phyloP scores from a whole-genome alignment of 768 basidiomycete species.

The Amyloporia xantha region DNA sequence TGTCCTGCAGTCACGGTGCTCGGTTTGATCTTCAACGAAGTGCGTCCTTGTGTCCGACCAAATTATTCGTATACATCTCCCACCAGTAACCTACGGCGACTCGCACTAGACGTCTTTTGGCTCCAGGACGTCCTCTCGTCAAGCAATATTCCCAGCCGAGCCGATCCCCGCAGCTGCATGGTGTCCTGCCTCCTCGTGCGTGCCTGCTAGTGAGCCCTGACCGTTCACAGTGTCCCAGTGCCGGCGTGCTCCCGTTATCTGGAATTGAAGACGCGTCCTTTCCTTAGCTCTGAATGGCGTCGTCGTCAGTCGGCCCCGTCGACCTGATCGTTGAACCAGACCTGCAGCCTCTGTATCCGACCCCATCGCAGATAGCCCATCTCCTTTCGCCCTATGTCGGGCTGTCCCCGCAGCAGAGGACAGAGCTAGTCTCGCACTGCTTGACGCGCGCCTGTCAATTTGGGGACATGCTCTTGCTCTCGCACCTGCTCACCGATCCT shows the following conservation, averaged over 20 bases:
- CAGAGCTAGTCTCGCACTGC: conserved; percentile 66
- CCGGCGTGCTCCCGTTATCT: not conserved
- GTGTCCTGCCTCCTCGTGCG: not conserved
- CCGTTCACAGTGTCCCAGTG: not conserved
- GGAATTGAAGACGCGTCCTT: not conserved
- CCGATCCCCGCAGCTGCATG: not conserved
- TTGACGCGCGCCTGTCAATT: conserved; percentile 72
- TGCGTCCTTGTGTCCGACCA: too few species aligned
- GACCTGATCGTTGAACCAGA: conserved; percentile 74
- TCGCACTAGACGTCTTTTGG: too few species aligned
- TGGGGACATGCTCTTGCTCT: conserved; percentile 65
- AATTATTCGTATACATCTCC: too few species aligned
- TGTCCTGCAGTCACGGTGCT: not conserved
- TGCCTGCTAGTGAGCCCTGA: not conserved
- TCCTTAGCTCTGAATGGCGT: conserved; percentile 21
- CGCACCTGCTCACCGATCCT: conserved; percentile 63
- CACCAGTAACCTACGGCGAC: too few species aligned
- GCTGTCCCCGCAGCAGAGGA: conserved; percentile 60
- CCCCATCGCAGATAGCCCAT: conserved; percentile 50
- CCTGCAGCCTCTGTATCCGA: conserved; percentile 73
- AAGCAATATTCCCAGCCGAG: too few species aligned
- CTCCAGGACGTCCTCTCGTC: too few species aligned
- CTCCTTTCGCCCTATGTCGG: conserved; percentile 64
- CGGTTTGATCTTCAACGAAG: not conserved
- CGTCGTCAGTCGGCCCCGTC: conserved; percentile 28